phyloP scores from a whole-genome alignment of 148 eudicot genomes.

The Vaccinium myrtillus region DNA sequence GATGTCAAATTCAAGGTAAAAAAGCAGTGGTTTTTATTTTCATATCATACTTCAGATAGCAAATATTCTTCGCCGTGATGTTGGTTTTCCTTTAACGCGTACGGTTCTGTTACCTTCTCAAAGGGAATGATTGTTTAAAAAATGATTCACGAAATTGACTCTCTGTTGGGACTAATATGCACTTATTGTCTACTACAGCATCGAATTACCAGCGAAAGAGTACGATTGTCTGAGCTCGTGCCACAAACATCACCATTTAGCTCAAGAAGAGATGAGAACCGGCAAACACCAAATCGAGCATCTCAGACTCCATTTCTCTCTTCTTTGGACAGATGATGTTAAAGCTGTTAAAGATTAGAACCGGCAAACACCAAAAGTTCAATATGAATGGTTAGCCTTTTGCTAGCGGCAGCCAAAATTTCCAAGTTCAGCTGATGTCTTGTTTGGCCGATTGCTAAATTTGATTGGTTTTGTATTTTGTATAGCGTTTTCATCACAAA shows the following conservation, averaged over 20 bases:
- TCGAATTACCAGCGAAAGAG: slow-evolving; percentile 55
- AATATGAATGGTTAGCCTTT: slow-evolving; percentile 16
- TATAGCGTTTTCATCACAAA: background rate
- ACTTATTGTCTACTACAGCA: slow-evolving; percentile 32
- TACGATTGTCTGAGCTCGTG: slow-evolving; percentile 52
- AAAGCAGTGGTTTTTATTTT: background rate
- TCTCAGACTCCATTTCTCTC: slow-evolving; percentile 63
- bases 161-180: background rate
- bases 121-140: background rate
- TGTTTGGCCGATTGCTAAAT: background rate
- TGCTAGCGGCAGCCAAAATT: slow-evolving; percentile 26
- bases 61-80: background rate
- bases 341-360: too few species aligned
- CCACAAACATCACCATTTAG: slow-evolving; percentile 51
- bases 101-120: background rate
- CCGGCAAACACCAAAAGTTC: background rate
- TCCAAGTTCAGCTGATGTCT: background rate
- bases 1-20: slow-evolving; percentile 62
- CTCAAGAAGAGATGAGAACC: slow-evolving; percentile 43
- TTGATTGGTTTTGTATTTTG: background rate
- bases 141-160: background rate
- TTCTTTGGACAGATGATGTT: slow-evolving; percentile 52
- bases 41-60: background rate
- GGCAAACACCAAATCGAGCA: slow-evolving; percentile 38
- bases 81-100: background rate